These are phyloP conservation scores for Fulvia fulva DNA, from an alignment of 2,329 filamentous ascomycete genomes.

Conservation along the genomic window DNA sequence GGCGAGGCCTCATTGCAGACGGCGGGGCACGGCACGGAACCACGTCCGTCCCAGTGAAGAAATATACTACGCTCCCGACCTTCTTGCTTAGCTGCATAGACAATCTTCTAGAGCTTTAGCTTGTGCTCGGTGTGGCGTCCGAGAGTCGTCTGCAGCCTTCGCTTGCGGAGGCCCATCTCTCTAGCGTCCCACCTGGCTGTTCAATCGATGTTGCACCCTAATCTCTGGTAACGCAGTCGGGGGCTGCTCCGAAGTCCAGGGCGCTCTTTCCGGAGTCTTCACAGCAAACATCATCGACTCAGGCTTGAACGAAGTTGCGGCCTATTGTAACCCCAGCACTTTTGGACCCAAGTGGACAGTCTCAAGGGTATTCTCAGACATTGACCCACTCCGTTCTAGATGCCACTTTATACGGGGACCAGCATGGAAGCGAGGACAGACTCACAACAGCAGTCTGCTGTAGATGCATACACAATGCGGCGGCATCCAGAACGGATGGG, in stretches of 20 bases:
- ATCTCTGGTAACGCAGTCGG: background rate
- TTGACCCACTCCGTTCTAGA: background rate
- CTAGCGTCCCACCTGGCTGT: background rate
- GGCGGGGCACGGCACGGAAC: background rate
- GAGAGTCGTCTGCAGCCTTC: too few species aligned
- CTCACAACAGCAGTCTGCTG: background rate
- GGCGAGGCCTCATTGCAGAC: background rate
- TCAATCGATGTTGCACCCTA: background rate
- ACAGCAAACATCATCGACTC: background rate
- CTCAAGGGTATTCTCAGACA: background rate
- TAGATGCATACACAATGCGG: background rate
- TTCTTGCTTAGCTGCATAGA: background rate
- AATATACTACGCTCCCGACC: background rate
- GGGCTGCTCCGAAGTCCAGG: background rate
- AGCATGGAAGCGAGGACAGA: constrained; percentile 1
- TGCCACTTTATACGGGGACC: background rate
- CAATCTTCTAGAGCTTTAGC: background rate
- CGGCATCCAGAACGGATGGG: background rate
- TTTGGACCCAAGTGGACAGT: background rate
- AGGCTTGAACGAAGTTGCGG: background rate
- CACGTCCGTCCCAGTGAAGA: background rate
- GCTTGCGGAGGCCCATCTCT: background rate
- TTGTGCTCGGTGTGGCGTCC: background rate
- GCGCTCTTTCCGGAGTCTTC: background rate
- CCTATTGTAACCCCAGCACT: background rate